These are phyloP conservation scores for Globisporangium spiculum DNA, from an alignment of 352 stramenopile genomes.

Conservation along the genomic window DNA sequence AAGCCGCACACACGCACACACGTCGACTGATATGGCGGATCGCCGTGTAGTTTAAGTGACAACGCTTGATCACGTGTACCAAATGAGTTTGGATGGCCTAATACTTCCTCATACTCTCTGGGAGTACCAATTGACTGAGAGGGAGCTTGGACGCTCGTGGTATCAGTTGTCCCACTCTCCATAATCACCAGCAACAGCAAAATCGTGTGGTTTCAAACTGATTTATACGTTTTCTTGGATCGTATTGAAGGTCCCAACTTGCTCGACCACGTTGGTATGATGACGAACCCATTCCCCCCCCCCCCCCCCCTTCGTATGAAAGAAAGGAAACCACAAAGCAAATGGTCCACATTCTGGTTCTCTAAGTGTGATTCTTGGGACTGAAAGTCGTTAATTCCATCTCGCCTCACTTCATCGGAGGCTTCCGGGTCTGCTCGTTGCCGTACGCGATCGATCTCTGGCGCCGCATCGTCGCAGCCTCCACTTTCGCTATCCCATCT, in stretches of 20 bases:
- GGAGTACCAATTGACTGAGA: neutral
- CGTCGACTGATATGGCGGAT: too few relatives aligned
- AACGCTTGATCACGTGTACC: too few relatives aligned
- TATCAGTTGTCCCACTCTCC: neutral
- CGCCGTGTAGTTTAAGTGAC: too few relatives aligned
- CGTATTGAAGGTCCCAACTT: neutral
- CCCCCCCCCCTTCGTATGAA: neutral
- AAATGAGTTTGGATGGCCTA: too few relatives aligned
- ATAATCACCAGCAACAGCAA: too few relatives aligned
- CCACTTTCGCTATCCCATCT: conserved; percentile 5
- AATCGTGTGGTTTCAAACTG: too few relatives aligned
- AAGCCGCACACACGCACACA: too few relatives aligned
- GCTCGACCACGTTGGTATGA: neutral
- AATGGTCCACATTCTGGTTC: neutral
- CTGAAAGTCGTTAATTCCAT: neutral
- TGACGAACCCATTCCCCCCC: neutral
- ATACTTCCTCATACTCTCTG: too few relatives aligned
- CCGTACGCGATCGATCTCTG: conserved; percentile 10
- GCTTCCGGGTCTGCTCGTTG: conserved; percentile 13
- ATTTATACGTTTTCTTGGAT: neutral
- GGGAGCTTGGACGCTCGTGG: neutral
- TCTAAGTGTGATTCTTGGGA: neutral
- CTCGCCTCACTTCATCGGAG: neutral
- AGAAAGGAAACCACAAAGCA: neutral
- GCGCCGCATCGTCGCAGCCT: neutral